phyloP scores from a whole-genome alignment of 352 stramenopile species.

The Phytophthora boehmeriae region DNA sequence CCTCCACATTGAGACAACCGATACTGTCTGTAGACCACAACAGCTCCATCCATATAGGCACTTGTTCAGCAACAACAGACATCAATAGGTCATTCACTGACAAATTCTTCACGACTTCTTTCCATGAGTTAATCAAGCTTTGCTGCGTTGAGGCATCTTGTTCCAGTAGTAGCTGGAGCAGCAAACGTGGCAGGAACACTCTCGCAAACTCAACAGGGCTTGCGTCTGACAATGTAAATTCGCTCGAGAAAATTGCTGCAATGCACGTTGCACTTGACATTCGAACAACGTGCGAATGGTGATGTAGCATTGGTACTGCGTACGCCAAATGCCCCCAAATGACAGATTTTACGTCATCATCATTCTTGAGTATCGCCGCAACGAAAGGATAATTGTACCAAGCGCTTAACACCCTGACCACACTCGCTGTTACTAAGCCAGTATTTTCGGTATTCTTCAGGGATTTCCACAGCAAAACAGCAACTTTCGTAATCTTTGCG shows the following conservation, averaged over 20 bases:
- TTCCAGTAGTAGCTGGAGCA: constrained; percentile 70
- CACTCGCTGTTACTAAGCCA: constrained; percentile 41
- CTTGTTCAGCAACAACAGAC: constrained; percentile 12
- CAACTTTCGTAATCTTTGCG: constrained; percentile 25
- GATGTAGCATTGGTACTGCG: constrained; percentile 63
- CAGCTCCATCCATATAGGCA: constrained; percentile 51
- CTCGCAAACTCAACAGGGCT: constrained; percentile 21
- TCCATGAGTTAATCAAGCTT: constrained; percentile 49
- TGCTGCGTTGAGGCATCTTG: constrained; percentile 30
- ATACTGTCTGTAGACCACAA: constrained; percentile 57
- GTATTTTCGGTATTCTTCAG: constrained; percentile 28
- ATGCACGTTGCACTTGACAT: constrained; percentile 52
- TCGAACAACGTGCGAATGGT: constrained; percentile 51
- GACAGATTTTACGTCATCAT: constrained; percentile 22
- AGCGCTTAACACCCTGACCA: constrained; percentile 38
- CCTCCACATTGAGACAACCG: constrained; percentile 31
- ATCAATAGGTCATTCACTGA: constrained; percentile 29
- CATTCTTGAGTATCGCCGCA: constrained; percentile 27
- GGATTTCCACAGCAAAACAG: constrained; percentile 49
- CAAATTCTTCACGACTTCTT: constrained; percentile 36
- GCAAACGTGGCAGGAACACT: constrained; percentile 56
- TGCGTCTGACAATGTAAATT: constrained; percentile 15
- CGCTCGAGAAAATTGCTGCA: constrained; percentile 42
- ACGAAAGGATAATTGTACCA: constrained; percentile 46
- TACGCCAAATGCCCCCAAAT: constrained; percentile 42